Evolutionary conservation across 2,329 filamentous ascomycete species (phyloP).

Genomic region (Xylariaceae sp.): DNA sequence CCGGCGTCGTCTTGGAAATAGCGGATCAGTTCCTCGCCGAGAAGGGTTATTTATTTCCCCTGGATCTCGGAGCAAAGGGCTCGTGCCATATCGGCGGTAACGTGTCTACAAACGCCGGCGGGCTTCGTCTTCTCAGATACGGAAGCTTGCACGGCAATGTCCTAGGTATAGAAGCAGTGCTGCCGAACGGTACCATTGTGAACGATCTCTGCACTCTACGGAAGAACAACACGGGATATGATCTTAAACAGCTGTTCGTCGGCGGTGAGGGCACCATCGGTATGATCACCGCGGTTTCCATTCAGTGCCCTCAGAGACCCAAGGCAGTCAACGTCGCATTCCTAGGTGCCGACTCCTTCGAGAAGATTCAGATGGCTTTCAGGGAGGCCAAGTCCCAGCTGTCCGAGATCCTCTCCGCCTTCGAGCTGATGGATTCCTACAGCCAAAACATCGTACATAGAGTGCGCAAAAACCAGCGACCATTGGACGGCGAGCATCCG

Average conservation of each 20-base stretch:
- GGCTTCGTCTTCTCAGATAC: constrained; percentile 82
- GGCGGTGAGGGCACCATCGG: constrained; percentile 93
- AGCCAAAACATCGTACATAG: constrained; percentile 72
- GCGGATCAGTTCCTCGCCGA: constrained; percentile 82
- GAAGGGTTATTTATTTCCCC: constrained; percentile 81
- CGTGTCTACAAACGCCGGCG: constrained; percentile 91
- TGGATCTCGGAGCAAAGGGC: constrained; percentile 96
- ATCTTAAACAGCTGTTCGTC: constrained; percentile 72
- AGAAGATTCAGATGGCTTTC: constrained; percentile 82
- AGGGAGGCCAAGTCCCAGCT: constrained; percentile 83
- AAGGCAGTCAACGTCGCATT: constrained; percentile 91
- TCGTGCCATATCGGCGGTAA: constrained; percentile 96
- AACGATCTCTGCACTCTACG: constrained; percentile 82
- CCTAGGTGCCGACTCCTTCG: constrained; percentile 84
- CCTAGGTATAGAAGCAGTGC: constrained; percentile 84
- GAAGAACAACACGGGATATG: constrained; percentile 99
- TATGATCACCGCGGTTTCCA: constrained; percentile 83
- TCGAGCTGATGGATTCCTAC: constrained; percentile 90
- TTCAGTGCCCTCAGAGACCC: constrained; percentile 82
- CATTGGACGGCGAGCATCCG: constrained; percentile 75
- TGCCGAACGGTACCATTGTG: constrained; percentile 87
- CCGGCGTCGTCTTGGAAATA: constrained; percentile 83
- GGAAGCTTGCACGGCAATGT: constrained; percentile 92
- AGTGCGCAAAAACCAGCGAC: constrained; percentile 70
- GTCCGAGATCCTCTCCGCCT: constrained; percentile 92